A percentile compares a stretch with the other conserved stretches of the same genome.
These are phyloP conservation scores for Arachnomyces sp. DNA, from an alignment of 2,329 filamentous ascomycete species.

Conservation along the genomic window DNA sequence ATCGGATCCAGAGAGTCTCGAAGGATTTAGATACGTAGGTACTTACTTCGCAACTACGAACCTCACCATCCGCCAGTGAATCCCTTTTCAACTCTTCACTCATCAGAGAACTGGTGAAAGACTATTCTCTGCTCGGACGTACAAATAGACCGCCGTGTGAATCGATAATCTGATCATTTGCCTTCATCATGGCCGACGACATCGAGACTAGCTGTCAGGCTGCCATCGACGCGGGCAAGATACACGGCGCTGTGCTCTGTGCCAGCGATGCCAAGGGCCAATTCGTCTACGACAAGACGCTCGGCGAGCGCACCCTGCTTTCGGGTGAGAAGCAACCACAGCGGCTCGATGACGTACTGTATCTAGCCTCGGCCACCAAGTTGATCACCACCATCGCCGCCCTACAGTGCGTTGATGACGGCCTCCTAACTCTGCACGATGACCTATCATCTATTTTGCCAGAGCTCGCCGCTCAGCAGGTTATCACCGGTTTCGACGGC, in stretches of 20 bases:
- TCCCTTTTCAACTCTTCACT: too few species aligned
- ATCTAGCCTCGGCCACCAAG: constrained; percentile 25
- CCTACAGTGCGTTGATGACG: constrained; percentile 48
- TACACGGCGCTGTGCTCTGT: constrained; percentile 39
- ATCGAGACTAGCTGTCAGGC: constrained; percentile 34
- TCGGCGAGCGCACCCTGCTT: constrained; percentile 36
- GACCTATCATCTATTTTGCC: constrained; percentile 39
- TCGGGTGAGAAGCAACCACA: constrained; percentile 35
- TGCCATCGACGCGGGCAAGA: constrained; percentile 38
- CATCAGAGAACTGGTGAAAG: too few species aligned
- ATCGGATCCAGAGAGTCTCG: too few species aligned
- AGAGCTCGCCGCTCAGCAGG: constrained; percentile 38
- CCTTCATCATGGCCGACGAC: constrained; percentile 13
- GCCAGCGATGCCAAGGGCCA: constrained; percentile 31
- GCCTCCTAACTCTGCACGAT: constrained; percentile 37
- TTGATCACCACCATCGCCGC: constrained; percentile 44
- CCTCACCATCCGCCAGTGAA: too few species aligned
- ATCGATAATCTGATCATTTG: too few species aligned
- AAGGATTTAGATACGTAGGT: too few species aligned
- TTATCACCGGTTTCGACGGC: constrained; percentile 41
- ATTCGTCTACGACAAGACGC: constrained; percentile 34
- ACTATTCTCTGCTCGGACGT: too few species aligned
- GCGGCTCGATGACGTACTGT: constrained; percentile 23
- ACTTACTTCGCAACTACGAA: too few species aligned
- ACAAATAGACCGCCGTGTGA: too few species aligned